Evolutionary conservation across 306 rosid species (phyloP).

Genomic region (Glycyrrhiza uralensis): DNA sequence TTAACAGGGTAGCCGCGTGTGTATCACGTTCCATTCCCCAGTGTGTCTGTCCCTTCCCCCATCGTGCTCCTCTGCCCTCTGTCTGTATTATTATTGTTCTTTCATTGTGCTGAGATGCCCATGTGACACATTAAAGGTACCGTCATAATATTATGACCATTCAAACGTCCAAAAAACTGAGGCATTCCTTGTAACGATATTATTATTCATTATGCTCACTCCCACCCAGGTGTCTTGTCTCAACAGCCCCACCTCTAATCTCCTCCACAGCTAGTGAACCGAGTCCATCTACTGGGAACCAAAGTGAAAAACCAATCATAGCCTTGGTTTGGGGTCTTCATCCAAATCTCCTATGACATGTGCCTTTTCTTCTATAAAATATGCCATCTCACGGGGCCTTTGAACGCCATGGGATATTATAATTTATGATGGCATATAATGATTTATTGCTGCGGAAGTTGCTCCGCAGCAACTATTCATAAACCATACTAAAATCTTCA

Average conservation of each 20-base stretch:
- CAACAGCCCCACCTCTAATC: constrained; percentile 53
- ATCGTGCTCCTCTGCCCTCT: constrained; percentile 5
- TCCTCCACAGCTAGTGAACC: background rate
- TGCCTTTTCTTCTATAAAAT: too few species aligned
- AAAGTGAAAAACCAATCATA: background rate
- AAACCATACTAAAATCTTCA: too few species aligned
- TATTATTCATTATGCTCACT: constrained; percentile 70
- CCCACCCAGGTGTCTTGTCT: constrained; percentile 50
- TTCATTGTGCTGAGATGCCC: background rate
- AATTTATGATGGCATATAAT: too few species aligned
- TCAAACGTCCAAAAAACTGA: background rate
- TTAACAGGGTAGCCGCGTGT: background rate
- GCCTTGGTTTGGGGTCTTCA: background rate
- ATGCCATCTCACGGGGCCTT: too few species aligned
- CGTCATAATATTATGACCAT: background rate
- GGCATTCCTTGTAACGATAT: constrained; percentile 54
- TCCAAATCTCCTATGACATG: too few species aligned
- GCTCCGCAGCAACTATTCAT: too few species aligned
- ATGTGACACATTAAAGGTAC: constrained; percentile 25
- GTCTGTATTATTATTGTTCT: background rate
- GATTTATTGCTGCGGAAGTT: too few species aligned
- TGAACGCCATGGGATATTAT: too few species aligned
- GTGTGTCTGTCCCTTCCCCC: constrained; percentile 15
- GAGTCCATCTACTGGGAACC: background rate
- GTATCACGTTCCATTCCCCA: background rate